Base-by-base conservation (phyloP, 192 early-diverging fungal genomes). In the Phlyctochytrium arcticum region DNA sequence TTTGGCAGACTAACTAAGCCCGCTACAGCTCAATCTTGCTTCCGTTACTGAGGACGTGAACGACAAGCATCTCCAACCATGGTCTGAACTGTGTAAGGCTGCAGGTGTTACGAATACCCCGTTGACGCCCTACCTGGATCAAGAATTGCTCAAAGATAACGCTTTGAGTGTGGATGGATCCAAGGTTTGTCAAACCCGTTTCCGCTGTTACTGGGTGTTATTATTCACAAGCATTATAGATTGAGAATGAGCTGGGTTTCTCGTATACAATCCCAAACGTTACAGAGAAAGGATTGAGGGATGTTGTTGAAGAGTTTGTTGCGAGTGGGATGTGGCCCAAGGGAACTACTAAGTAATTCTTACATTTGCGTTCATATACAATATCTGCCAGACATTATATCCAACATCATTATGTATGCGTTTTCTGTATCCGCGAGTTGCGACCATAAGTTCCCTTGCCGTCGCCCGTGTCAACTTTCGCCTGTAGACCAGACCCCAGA, bases 31-130 rank as follows among this genome's bases (percentile, higher is more conserved):
- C n/a, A 88, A 93, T 65, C 80, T 93, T 48, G 82, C 88, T 46
- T 86, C 86, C 10, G 85, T 94, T 17, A 90, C 90, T 4, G 94
- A 98, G 61, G 93, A 95, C 21, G 89, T 91, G 60, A 98, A 98
- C 59, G 94, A 96, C 62, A 91, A 88, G 71, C 90, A 96, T 55
- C 75, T 98, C 54, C 88, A 88, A 31, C 95, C 95, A 17, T 98
- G 95, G 95, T 88, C 90, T 39, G 86, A 89, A 21, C 73, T 98
- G 23, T 78, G 94, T 65, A 84, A 87, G 27, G 73, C 71, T n/a
- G 75, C 80, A 36, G 80, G 79, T 4, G 85, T 94, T 31, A 75
- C 73, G 31, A 88, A 87, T 60, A 94, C 94, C 21, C 92, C 94
- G 15, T 70, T 98, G 50, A 92, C 92, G 27, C 95, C 95, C 10